These are phyloP conservation scores for Leucosporidium yakuticum DNA, from an alignment of 768 basidiomycete genomes.

Conservation along the genomic window DNA sequence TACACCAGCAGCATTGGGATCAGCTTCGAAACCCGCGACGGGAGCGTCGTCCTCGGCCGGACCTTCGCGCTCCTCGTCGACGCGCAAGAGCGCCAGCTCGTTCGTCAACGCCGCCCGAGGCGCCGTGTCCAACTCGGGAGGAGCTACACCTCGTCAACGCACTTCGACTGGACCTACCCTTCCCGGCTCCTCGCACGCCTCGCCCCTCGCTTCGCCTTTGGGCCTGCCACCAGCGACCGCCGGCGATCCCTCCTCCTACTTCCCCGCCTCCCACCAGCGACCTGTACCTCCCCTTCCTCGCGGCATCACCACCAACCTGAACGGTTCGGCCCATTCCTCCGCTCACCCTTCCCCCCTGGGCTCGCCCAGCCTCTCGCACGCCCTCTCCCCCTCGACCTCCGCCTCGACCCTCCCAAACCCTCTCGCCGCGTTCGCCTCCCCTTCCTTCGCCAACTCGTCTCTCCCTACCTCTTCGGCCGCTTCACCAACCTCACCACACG, in stretches of 20 bases:
- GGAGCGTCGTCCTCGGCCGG: not conserved
- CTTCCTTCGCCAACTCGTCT: slow-evolving; percentile 1
- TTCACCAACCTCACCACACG: not conserved
- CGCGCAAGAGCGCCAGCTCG: slow-evolving; percentile 12
- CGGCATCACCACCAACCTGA: not conserved
- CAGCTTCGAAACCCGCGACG: not conserved
- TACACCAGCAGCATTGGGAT: not conserved
- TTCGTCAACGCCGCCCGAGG: slow-evolving; percentile 24
- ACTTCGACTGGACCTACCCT: no score
- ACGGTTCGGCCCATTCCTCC: not conserved
- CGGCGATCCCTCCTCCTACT: not conserved
- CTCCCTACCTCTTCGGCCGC: not conserved
- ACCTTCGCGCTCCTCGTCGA: not conserved
- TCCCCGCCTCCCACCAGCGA: slow-evolving; percentile 6
- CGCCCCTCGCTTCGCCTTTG: slow-evolving; percentile 21
- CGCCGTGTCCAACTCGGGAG: not conserved
- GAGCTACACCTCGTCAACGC: no score
- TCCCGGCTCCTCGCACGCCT: not conserved
- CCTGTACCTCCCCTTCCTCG: slow-evolving; percentile 17
- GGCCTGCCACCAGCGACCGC: not conserved
- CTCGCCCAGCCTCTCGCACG: no score
- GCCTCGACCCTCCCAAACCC: not conserved
- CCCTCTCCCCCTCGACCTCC: not conserved
- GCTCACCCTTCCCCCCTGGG: not conserved
- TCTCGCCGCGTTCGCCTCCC: not conserved